Base-by-base conservation (phyloP, 2,329 filamentous ascomycete species). In the Talaromyces sp. region DNA sequence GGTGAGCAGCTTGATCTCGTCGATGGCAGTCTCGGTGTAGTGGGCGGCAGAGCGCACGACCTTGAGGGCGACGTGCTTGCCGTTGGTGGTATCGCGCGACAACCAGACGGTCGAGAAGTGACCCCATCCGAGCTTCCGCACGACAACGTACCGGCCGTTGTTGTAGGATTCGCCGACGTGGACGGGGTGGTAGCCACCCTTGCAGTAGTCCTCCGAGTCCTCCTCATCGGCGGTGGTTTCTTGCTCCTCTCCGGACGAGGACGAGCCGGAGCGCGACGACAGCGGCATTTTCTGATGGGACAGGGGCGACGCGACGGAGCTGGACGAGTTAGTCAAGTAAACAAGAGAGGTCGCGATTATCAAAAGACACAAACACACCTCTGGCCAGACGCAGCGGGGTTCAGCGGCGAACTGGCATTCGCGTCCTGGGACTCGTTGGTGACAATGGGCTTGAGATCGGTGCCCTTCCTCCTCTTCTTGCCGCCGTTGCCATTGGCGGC, bases 141-240 rank as follows among this genome's bases (percentile, higher is more conserved):
- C 90, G 61, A 97, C 88, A 17, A 92, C 94, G 79, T 99, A 99
- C 79, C 91, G 93, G 68, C 91, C 92, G 74, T 97, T 91, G 75
- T 97, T 97, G 84, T 97, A 97, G 72, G 92, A 89, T 79, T 99
- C 94, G 69, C 94, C 94, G 62, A 97, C 89, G 69, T 87, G 84
- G 55, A 99, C 94, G 2, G 94, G 94, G 73, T 99, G 94, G 77
- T 97, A 99, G 63, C 94, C 94, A 70, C 94, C 94, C 79, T 97
- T 97, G 85, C 93, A 97, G 81, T 99, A 99, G 77, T 99, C 94
- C 78, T 97, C 93, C 54, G 91, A 96, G 77, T 99, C 94, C 79
- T 99, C 94, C 79, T 99, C 94, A 74, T 97, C 94, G 72, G 92
- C 93, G 43, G 93, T 96, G 73, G 94, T 92, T 70, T 97, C 92